A percentile compares a stretch with the other conserved stretches of the same genome.
phyloP scores from a whole-genome alignment of 2,329 filamentous ascomycete species.

The Gyromitra esculenta region DNA sequence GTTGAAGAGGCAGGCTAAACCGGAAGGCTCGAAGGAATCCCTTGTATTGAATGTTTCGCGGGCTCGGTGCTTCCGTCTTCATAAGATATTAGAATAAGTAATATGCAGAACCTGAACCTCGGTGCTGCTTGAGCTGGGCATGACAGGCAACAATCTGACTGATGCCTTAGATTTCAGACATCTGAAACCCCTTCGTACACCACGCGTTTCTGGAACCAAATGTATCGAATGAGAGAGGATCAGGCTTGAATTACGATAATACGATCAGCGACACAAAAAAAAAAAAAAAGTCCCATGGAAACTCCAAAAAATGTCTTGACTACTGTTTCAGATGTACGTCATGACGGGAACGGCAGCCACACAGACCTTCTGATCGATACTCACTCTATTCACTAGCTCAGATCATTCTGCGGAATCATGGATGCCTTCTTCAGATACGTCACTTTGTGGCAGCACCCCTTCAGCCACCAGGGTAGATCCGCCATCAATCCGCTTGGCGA shows the following conservation, averaged over 20 bases:
- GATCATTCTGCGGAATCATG: neutral
- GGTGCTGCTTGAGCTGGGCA: neutral
- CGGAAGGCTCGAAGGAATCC: neutral
- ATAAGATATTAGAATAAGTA: neutral
- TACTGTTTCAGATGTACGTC: constrained; percentile 16
- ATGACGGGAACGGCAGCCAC: neutral
- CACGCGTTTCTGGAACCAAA: neutral
- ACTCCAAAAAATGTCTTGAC: constrained; percentile 1
- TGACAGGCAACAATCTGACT: neutral
- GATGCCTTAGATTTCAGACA: neutral
- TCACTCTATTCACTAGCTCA: neutral
- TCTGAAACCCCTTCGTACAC: neutral
- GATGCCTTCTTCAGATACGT: neutral
- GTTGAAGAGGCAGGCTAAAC: neutral
- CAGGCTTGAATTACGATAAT: neutral
- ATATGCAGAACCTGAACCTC: neutral
- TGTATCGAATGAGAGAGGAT: neutral
- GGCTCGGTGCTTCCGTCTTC: neutral
- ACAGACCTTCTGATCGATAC: constrained; percentile 14
- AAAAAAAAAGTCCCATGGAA: neutral
- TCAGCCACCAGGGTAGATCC: neutral
- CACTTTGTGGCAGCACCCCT: neutral
- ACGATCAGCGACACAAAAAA: neutral
- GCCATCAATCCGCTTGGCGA: neutral
- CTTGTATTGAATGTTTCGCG: neutral